Percentiles rank a stretch among this genome's conserved stretches.
These are phyloP conservation scores for Circinella umbellata DNA, from an alignment of 371 early-diverging fungal species.

Conservation along the genomic window DNA sequence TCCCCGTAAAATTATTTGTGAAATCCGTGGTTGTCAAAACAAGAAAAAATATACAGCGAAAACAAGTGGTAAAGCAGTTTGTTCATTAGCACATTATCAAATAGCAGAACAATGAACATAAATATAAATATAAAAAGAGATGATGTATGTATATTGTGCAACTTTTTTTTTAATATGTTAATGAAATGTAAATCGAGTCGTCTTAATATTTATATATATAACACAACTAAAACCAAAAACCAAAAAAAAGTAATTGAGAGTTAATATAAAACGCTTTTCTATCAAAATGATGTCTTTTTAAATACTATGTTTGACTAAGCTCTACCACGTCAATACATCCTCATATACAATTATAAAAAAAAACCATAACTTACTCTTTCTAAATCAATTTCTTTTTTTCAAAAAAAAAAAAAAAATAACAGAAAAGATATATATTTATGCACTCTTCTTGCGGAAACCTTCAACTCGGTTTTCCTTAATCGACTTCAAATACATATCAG, in stretches of 20 bases:
- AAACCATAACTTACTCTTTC: not conserved
- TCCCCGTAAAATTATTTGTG: slow-evolving; percentile 14
- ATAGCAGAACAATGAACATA: slow-evolving; percentile 25
- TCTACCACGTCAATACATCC: too few relatives aligned
- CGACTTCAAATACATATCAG: slow-evolving; percentile 48
- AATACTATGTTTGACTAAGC: too few relatives aligned
- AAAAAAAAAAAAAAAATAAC: slow-evolving; percentile 4
- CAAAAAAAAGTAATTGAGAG: too few relatives aligned
- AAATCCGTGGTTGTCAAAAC: slow-evolving; percentile 39
- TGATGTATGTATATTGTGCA: not conserved
- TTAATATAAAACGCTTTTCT: too few relatives aligned
- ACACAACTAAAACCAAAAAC: too few relatives aligned
- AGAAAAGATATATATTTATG: not conserved
- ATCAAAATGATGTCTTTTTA: too few relatives aligned
- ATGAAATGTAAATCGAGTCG: too few relatives aligned
- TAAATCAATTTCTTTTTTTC: slow-evolving; percentile 3
- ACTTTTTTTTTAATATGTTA: not conserved
- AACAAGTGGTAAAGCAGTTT: slow-evolving; percentile 43
- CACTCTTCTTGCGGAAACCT: slow-evolving; percentile 49
- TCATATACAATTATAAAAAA: too few relatives aligned
- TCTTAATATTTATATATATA: too few relatives aligned
- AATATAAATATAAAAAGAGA: not conserved
- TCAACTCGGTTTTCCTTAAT: slow-evolving; percentile 54
- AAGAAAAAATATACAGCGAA: slow-evolving; percentile 45
- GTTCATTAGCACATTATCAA: slow-evolving; percentile 52